phyloP scores from a whole-genome alignment of 331 rosid species.

The Saraca asoca region DNA sequence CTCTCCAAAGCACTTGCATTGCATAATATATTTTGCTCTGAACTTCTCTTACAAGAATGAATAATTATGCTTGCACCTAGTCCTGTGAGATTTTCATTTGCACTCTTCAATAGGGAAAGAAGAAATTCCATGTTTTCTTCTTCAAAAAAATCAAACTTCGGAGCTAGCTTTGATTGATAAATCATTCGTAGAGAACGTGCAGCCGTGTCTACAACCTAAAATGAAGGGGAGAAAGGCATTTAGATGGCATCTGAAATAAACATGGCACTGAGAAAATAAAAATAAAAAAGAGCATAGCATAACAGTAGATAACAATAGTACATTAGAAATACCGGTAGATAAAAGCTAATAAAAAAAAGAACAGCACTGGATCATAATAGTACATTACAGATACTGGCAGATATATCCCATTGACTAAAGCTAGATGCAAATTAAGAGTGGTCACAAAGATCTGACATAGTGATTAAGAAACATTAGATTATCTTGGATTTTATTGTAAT shows the following conservation, averaged over 20 bases:
- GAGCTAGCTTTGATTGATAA: slow-evolving; percentile 78
- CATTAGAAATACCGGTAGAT: not conserved
- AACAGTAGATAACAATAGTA: not conserved
- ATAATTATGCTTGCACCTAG: slow-evolving; percentile 80
- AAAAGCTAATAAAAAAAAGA: too few relatives aligned
- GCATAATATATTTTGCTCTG: slow-evolving; percentile 60
- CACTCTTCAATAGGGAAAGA: slow-evolving; percentile 63
- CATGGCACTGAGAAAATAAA: not conserved
- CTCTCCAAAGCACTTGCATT: slow-evolving; percentile 65
- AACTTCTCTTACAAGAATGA: slow-evolving; percentile 65
- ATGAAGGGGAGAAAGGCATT: slow-evolving; percentile 17
- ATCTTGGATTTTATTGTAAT: too few relatives aligned
- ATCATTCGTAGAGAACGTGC: slow-evolving; percentile 82
- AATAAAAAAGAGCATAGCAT: not conserved
- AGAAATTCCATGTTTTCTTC: slow-evolving; percentile 63
- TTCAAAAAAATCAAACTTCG: slow-evolving; percentile 65
- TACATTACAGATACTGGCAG: too few relatives aligned
- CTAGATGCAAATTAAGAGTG: too few relatives aligned
- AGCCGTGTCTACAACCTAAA: slow-evolving; percentile 76
- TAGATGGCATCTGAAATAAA: slow-evolving; percentile 25
- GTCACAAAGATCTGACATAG: too few relatives aligned
- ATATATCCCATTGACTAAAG: too few relatives aligned
- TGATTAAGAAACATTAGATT: too few relatives aligned
- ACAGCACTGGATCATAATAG: too few relatives aligned
- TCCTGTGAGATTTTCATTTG: slow-evolving; percentile 74